Conservation (phyloP, 2,329 filamentous ascomycete genomes). For the Hypomyces rosellus region DNA sequence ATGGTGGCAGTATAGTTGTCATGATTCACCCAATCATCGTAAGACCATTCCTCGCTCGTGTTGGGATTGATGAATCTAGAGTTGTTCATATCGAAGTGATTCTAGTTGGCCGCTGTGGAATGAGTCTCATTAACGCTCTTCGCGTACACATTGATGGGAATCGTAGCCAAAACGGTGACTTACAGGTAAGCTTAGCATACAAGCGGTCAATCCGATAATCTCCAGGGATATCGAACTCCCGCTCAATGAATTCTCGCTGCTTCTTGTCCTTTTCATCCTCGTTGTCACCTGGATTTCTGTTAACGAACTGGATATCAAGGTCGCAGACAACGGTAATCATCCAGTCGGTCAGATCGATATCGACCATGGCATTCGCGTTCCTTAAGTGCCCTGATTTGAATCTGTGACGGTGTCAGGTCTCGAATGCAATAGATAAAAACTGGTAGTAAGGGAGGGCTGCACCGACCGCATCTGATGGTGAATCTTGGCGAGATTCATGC, state of each 20-base stretch:
- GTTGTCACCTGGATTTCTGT: neutral
- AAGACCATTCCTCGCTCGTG: neutral
- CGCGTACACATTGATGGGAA: neutral
- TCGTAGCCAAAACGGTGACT: neutral
- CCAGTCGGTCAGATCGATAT: neutral
- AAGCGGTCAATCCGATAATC: constrained; percentile 1
- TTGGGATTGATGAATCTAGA: neutral
- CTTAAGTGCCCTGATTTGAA: neutral
- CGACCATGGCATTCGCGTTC: neutral
- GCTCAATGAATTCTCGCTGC: constrained; percentile 1
- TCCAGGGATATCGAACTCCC: neutral
- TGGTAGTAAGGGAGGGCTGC: no score
- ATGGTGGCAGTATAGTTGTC: neutral
- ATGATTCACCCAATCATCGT: neutral
- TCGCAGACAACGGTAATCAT: neutral
- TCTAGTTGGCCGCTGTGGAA: neutral
- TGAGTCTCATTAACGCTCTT: neutral
- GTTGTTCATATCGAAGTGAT: neutral
- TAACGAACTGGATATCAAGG: neutral
- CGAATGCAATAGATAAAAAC: neutral
- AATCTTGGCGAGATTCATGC: neutral
- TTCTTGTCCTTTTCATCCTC: neutral
- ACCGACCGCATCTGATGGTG: neutral
- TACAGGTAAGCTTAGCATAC: constrained; percentile 1
- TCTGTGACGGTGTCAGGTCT: neutral